Percentiles rank a stretch among this genome's conserved stretches.
Evolutionary conservation across 768 basidiomycete genomes (phyloP).

Genomic region (Suillus luteus): DNA sequence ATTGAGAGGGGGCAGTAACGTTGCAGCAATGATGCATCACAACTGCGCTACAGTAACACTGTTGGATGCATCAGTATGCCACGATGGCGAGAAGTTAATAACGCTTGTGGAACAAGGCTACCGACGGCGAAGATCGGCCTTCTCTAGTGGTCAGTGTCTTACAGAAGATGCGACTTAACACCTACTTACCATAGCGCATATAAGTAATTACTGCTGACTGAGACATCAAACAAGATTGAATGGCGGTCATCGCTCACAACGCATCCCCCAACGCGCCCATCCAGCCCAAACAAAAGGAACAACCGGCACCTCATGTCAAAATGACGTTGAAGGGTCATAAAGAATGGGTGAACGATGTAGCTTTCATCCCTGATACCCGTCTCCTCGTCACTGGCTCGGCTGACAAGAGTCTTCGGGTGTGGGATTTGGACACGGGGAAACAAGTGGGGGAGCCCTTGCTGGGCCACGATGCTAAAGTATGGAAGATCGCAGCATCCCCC

Average conservation of each 20-base stretch:
- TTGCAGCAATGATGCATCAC: no score
- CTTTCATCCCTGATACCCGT: not conserved
- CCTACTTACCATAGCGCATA: not conserved
- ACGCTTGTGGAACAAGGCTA: no score
- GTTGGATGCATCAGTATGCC: no score
- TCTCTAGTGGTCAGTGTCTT: not conserved
- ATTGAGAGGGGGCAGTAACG: no score
- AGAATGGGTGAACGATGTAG: rapidly evolving
- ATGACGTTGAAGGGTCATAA: not conserved
- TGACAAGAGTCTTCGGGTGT: not conserved
- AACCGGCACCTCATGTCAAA: not conserved
- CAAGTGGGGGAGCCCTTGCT: not conserved
- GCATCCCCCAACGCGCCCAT: not conserved
- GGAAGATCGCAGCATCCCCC: not conserved
- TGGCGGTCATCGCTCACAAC: not conserved
- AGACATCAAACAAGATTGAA: not conserved
- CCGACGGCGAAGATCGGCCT: no score
- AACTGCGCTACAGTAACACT: no score
- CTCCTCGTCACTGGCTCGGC: not conserved
- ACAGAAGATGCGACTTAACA: not conserved
- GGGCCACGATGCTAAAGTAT: not conserved
- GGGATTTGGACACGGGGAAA: not conserved
- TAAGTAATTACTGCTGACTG: not conserved
- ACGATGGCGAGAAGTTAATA: no score
- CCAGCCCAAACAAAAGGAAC: not conserved